phyloP scores from a whole-genome alignment of 768 basidiomycete species.

The Podaxis sp. region DNA sequence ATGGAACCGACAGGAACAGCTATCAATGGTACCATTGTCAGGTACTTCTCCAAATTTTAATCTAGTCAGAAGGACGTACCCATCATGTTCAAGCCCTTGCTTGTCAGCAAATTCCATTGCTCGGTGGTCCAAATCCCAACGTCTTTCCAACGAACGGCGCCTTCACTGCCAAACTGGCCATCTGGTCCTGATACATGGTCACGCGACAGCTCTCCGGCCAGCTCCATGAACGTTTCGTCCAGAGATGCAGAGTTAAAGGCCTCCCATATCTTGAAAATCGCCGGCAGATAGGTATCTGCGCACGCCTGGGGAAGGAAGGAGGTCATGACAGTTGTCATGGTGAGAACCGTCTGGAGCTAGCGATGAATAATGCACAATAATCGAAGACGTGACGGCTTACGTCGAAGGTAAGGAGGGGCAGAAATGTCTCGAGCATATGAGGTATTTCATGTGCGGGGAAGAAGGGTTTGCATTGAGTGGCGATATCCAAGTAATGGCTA shows the following conservation, averaged over 20 bases:
- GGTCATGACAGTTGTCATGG: conserved; percentile 72
- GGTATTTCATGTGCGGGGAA: conserved; percentile 64
- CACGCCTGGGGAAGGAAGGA: conserved; percentile 75
- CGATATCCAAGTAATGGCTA: conserved; percentile 50
- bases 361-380: neutral
- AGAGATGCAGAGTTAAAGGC: conserved; percentile 71
- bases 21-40: conserved; percentile 23
- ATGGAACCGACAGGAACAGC: conserved; percentile 73
- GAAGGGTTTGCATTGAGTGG: conserved; percentile 71
- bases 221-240: conserved; percentile 73
- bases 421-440: conserved; percentile 66
- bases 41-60: neutral
- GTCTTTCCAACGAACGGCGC: conserved; percentile 67
- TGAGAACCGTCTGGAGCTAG: conserved; percentile 52
- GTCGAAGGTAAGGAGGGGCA: conserved; percentile 69
- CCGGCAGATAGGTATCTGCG: conserved; percentile 65
- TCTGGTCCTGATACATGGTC: conserved; percentile 62
- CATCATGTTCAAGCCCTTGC: conserved; percentile 81
- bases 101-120: conserved; percentile 81
- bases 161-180: conserved; percentile 53
- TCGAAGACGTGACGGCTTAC: conserved; percentile 37
- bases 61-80: conserved; percentile 37
- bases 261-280: conserved; percentile 75
- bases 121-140: conserved; percentile 87
- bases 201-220: conserved; percentile 68